Percentiles rank a stretch among this genome's conserved stretches.
phyloP scores from a whole-genome alignment of 2,329 filamentous ascomycete species.

The Metarhizium guizhouense region DNA sequence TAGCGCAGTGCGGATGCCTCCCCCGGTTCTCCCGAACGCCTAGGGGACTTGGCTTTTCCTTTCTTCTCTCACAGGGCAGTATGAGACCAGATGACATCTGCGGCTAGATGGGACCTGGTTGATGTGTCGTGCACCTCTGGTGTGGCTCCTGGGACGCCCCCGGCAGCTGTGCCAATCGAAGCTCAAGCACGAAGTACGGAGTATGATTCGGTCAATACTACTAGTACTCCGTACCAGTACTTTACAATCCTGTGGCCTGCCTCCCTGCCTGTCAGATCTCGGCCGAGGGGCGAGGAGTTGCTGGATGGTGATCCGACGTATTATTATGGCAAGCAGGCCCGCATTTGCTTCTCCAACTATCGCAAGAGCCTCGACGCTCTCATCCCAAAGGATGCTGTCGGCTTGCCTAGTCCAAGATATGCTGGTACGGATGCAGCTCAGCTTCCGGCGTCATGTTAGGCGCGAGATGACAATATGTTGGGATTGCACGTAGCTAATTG shows the following conservation, averaged over 20 bases:
- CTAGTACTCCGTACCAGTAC: too few relatives aligned
- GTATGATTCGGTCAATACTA: too few relatives aligned
- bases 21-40: conserved; percentile 5
- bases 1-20: conserved; percentile 9
- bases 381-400: not conserved
- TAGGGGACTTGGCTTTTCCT: not conserved
- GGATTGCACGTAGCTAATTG: not conserved
- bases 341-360: not conserved
- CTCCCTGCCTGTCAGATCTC: conserved; percentile 3
- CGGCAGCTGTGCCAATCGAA: not conserved
- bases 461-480: not conserved
- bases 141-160: not conserved
- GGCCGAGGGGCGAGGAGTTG: conserved; percentile 5
- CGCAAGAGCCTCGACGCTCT: not conserved
- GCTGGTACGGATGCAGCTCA: not conserved
- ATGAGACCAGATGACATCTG: not conserved
- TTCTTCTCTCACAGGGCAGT: not conserved
- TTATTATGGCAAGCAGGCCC: not conserved
- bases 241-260: not conserved
- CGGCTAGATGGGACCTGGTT: not conserved
- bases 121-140: not conserved
- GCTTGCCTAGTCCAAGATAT: not conserved
- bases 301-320: not conserved
- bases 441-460: not conserved
- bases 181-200: not conserved